phyloP scores from a whole-genome alignment of 2,329 filamentous ascomycete species.

The Chaetomiaceae sp. region DNA sequence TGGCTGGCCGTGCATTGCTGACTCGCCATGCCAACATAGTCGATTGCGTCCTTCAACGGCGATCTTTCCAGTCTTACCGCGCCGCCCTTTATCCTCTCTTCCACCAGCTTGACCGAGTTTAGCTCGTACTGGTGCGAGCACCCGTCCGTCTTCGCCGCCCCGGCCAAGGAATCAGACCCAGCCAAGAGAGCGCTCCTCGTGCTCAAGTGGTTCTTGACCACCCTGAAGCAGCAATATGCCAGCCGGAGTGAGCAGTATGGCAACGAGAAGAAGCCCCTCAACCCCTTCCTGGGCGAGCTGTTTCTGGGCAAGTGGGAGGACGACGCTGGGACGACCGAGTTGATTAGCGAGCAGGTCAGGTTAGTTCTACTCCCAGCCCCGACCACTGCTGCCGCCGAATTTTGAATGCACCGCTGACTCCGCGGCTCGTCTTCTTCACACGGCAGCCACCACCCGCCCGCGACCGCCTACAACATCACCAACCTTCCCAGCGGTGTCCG shows the following conservation, averaged over 20 bases:
- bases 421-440: slow-evolving; percentile 26
- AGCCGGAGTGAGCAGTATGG: slow-evolving; percentile 72
- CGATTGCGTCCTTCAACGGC: slow-evolving; percentile 76
- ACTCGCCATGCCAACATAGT: slow-evolving; percentile 38
- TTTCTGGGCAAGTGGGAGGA: slow-evolving; percentile 91
- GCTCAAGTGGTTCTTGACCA: slow-evolving; percentile 94
- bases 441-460: slow-evolving; percentile 88
- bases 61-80: slow-evolving; percentile 77
- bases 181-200: slow-evolving; percentile 80
- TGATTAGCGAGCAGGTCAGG: slow-evolving; percentile 93
- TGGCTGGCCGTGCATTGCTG: not conserved
- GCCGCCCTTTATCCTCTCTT: slow-evolving; percentile 76
- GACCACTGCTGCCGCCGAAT: not conserved
- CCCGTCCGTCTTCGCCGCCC: slow-evolving; percentile 72
- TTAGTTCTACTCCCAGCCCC: slow-evolving; percentile 30
- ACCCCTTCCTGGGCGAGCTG: slow-evolving; percentile 92
- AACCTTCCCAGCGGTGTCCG: slow-evolving; percentile 78
- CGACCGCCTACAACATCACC: slow-evolving; percentile 88
- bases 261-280: slow-evolving; percentile 96
- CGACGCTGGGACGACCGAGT: slow-evolving; percentile 71
- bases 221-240: slow-evolving; percentile 80
- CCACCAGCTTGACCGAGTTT: slow-evolving; percentile 74
- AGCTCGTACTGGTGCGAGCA: slow-evolving; percentile 81
- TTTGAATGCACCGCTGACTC: not conserved
- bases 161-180: slow-evolving; percentile 72